Base-by-base conservation (phyloP, 768 basidiomycete species). In the Ephemerocybe angulata region DNA sequence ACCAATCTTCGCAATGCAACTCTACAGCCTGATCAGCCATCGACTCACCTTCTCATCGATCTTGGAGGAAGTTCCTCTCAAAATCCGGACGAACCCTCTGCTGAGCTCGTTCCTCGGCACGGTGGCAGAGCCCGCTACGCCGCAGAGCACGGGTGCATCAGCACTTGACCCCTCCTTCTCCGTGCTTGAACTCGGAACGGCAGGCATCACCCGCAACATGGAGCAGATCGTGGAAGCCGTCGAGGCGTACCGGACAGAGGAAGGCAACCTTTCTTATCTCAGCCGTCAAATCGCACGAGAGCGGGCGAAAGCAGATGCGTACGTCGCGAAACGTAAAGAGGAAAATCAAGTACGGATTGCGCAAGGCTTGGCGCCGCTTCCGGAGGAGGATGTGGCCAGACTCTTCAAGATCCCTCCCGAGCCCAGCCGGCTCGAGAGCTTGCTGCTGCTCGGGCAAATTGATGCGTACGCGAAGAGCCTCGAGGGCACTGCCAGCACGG, bases 181-280 rank as follows among this genome's bases (percentile, higher is more conserved):
- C 7, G 72, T 78, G 48, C 79, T 96, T 53, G 78, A 91, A 72
- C 80, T 90, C 47, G 87, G 88, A 30, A 81, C 82, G 25, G 74
- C 79, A 4, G 82, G 87, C 7, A 75, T 90, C 49, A 84, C 88
- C 52, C 80, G 80, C 66, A 90, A 90, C 67, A 72, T 96, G 59
- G 90, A 92, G 74, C 83, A 87, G 68, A 84, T 94, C 48, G 84
- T 90, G 57, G 92, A 96, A 68, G 84, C 87, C 0, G 76, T 96
- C 56, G 91, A 93, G 72, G 81, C 75, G 62, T 92, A 93, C 73
- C 84, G 86, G 63, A 91, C 89, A 52, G 94, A 97, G 70, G 90
- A 95, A 64, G 90, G 91, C 49, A 96, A 96, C 70, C 80, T 94
- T 60, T 93, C 88, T 51, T 97, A 93, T 76, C 74, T 92, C 61